phyloP scores from a whole-genome alignment of 257 asterid genomes.

The Nicotiana attenuata region DNA sequence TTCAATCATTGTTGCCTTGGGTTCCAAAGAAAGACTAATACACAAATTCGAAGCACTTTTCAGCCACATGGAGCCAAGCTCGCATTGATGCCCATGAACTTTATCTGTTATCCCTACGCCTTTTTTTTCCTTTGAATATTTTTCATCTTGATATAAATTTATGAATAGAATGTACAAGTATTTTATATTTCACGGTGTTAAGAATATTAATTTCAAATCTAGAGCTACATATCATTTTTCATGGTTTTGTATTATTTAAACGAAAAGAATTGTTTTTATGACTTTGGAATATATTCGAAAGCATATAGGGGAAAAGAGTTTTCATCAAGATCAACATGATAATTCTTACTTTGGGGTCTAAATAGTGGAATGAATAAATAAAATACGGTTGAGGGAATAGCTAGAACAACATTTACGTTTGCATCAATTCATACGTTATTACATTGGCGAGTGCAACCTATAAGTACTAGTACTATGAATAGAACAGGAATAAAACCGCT shows the following conservation, averaged over 20 bases:
- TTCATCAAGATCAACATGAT: not conserved
- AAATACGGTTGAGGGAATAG: not conserved
- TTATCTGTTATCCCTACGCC: not conserved
- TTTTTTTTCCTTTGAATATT: not conserved
- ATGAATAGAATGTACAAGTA: not conserved
- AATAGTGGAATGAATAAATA: too few relatives aligned
- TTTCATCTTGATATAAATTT: not conserved
- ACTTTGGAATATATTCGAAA: not conserved
- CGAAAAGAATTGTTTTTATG: not conserved
- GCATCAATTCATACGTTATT: not conserved
- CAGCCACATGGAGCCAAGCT: constrained; percentile 1
- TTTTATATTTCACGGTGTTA: not conserved
- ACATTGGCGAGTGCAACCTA: not conserved
- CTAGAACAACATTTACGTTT: not conserved
- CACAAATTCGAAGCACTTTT: not conserved
- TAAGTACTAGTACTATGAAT: not conserved
- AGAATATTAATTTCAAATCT: not conserved
- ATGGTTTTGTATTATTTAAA: not conserved
- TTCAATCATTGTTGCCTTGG: not conserved
- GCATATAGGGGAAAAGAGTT: not conserved
- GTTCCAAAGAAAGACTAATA: not conserved
- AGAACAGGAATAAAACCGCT: not conserved
- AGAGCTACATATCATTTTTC: not conserved
- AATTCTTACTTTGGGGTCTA: not conserved
- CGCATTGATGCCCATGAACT: not conserved